A percentile compares a stretch with the other conserved stretches of the same genome.
Evolutionary conservation across 371 early-diverging fungal genomes (phyloP).

Genomic region (Haplosporangium sp.): DNA sequence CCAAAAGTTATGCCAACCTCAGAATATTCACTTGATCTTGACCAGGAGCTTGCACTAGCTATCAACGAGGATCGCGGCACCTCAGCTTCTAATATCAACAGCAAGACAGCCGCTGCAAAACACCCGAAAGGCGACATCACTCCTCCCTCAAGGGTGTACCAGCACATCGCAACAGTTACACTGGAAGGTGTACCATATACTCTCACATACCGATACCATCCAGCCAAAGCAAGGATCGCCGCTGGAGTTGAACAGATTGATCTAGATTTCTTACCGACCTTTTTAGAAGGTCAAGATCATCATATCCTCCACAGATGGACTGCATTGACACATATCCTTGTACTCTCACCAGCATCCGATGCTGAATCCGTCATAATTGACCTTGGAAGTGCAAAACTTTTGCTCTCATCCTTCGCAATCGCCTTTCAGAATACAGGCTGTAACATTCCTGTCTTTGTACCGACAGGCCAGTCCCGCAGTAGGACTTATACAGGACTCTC

Average conservation of each 20-base stretch:
- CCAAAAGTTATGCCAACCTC: constrained; percentile 45
- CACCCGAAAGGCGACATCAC: neutral
- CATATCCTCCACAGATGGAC: constrained; percentile 48
- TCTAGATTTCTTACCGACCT: constrained; percentile 35
- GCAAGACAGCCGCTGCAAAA: constrained; percentile 4
- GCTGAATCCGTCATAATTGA: constrained; percentile 60
- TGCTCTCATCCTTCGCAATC: constrained; percentile 79
- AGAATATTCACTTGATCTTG: constrained; percentile 14
- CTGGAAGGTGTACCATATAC: constrained; percentile 25
- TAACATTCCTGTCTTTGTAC: constrained; percentile 80
- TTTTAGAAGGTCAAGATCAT: constrained; percentile 30
- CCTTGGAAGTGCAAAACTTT: constrained; percentile 70
- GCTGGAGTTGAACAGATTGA: constrained; percentile 34
- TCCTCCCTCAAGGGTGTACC: constrained; percentile 35
- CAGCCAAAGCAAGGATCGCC: constrained; percentile 45
- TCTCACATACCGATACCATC: constrained; percentile 44
- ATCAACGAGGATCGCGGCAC: constrained; percentile 49
- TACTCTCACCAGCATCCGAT: constrained; percentile 49
- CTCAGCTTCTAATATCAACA: constrained; percentile 7
- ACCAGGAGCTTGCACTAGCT: constrained; percentile 44
- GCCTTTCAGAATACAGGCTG: constrained; percentile 82
- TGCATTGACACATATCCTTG: constrained; percentile 41
- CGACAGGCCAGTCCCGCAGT: constrained; percentile 74
- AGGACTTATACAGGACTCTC: constrained; percentile 72
- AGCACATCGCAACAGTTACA: constrained; percentile 23